phyloP scores from a whole-genome alignment of 163 green algal species.

The Dunaliella salina region DNA sequence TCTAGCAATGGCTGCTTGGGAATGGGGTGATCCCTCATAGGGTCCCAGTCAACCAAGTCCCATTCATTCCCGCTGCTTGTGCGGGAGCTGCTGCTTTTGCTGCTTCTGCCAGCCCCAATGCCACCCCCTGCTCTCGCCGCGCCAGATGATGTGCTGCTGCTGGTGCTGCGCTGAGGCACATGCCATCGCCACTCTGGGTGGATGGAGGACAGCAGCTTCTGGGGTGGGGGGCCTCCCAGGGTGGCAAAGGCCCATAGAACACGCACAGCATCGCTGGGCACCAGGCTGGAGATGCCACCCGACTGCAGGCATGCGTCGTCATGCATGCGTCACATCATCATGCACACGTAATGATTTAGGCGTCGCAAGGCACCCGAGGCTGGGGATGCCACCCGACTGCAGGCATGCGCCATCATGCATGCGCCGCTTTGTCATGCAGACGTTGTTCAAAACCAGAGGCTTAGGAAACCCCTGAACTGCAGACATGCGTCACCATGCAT shows the following conservation, averaged over 20 bases:
- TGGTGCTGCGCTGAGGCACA: not conserved
- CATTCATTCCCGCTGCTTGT: too few relatives aligned
- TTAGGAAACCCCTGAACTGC: too few relatives aligned
- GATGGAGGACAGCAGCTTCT: slow-evolving; percentile 15
- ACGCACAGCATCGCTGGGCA: slow-evolving; percentile 8
- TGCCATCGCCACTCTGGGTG: slow-evolving; percentile 16
- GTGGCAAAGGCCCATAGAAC: slow-evolving; percentile 30
- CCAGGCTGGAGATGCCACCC: slow-evolving; percentile 17
- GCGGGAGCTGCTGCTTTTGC: too few relatives aligned
- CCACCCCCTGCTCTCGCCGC: too few relatives aligned
- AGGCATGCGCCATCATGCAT: too few relatives aligned
- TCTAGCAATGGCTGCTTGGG: not conserved
- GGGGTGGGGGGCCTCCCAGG: slow-evolving; percentile 6
- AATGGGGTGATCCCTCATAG: not conserved
- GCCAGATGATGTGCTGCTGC: too few relatives aligned
- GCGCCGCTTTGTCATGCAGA: too few relatives aligned
- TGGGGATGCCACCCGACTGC: slow-evolving; percentile 19
- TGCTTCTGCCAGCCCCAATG: too few relatives aligned
- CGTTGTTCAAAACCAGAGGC: too few relatives aligned
- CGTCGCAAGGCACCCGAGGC: slow-evolving; percentile 13
- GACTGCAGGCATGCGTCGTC: not conserved
- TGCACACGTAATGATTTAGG: too few relatives aligned
- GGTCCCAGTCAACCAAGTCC: not conserved
- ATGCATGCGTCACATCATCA: too few relatives aligned
- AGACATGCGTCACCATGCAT: too few relatives aligned